Conservation (phyloP, 2,329 filamentous ascomycete species). For the Cephalotrichum gorgonifer region DNA sequence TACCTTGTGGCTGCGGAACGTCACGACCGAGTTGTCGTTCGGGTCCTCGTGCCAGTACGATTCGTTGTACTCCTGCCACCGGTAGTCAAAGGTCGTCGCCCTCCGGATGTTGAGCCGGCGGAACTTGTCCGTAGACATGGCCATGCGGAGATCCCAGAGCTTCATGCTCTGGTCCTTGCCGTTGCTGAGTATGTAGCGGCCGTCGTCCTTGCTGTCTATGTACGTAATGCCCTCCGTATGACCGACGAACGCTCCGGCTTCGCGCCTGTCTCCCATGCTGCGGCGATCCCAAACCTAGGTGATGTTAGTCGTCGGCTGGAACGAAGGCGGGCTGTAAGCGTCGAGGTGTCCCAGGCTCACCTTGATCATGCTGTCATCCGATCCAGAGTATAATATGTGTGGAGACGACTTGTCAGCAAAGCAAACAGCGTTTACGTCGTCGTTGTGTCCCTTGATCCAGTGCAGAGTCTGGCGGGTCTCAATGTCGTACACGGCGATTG, state of each 20-base stretch:
- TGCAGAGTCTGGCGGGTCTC: conserved; percentile 69
- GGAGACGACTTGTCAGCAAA: conserved; percentile 84
- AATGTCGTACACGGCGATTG: conserved; percentile 86
- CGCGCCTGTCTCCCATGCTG: conserved; percentile 76
- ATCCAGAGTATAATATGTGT: conserved; percentile 91
- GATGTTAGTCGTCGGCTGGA: not conserved
- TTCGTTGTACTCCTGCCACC: conserved; percentile 32
- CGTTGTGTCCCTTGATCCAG: conserved; percentile 64
- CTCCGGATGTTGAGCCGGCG: conserved; percentile 41
- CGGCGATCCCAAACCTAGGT: conserved; percentile 71
- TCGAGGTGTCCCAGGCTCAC: conserved; percentile 18
- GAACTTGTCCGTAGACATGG: conserved; percentile 63
- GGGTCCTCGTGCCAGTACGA: conserved; percentile 11
- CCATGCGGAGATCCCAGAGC: conserved; percentile 88
- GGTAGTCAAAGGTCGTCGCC: conserved; percentile 61
- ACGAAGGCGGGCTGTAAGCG: not conserved
- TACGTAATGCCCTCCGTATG: conserved; percentile 59
- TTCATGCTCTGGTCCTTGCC: conserved; percentile 97
- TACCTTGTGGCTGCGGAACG: conserved; percentile 83
- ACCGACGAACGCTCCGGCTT: conserved; percentile 55
- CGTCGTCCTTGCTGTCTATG: conserved; percentile 60
- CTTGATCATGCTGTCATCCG: conserved; percentile 86
- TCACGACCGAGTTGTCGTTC: conserved; percentile 83
- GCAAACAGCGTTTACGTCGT: conserved; percentile 94
- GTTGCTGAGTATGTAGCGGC: conserved; percentile 81